These are phyloP conservation scores for Dalbergia oliveri DNA, from an alignment of 306 rosid species.

Conservation along the genomic window DNA sequence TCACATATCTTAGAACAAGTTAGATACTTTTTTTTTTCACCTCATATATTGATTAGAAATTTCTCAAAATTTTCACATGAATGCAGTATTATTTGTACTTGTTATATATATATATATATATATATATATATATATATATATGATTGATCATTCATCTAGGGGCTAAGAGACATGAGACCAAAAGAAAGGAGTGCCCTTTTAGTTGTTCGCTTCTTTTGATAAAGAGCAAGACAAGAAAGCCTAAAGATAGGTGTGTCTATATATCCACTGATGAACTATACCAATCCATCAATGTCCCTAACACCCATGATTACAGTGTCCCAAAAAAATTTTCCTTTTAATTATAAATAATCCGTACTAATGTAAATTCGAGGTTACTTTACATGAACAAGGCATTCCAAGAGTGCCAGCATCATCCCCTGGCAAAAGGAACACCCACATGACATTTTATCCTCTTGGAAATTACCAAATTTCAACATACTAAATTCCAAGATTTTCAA, in stretches of 20 bases:
- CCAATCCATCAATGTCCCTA: slow-evolving; percentile 46
- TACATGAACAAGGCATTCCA: slow-evolving; percentile 55
- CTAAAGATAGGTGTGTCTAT: slow-evolving; percentile 45
- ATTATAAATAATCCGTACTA: slow-evolving; percentile 26
- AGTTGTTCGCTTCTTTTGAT: slow-evolving; percentile 4
- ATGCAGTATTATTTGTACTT: slow-evolving; percentile 11
- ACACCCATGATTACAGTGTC: slow-evolving; percentile 49
- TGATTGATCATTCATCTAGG: slow-evolving; percentile 32
- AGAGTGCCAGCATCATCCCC: slow-evolving; percentile 3
- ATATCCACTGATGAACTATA: slow-evolving; percentile 40
- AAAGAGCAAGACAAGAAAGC: slow-evolving; percentile 44
- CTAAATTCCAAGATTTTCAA: neutral
- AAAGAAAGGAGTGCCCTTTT: slow-evolving; percentile 23
- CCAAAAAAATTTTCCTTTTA: slow-evolving; percentile 4
- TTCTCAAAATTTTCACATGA: slow-evolving; percentile 14
- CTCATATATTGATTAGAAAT: neutral
- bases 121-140: neutral
- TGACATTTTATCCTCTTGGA: slow-evolving; percentile 48
- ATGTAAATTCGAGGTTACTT: slow-evolving; percentile 42
- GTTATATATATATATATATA: neutral
- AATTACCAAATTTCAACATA: slow-evolving; percentile 37
- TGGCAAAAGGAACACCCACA: slow-evolving; percentile 34
- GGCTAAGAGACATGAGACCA: slow-evolving; percentile 33
- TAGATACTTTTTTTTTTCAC: neutral
- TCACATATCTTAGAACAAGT: slow-evolving; percentile 12